Base-by-base conservation (phyloP, 176 grass and related monocot species). In the Triticum dicoccoides region DNA sequence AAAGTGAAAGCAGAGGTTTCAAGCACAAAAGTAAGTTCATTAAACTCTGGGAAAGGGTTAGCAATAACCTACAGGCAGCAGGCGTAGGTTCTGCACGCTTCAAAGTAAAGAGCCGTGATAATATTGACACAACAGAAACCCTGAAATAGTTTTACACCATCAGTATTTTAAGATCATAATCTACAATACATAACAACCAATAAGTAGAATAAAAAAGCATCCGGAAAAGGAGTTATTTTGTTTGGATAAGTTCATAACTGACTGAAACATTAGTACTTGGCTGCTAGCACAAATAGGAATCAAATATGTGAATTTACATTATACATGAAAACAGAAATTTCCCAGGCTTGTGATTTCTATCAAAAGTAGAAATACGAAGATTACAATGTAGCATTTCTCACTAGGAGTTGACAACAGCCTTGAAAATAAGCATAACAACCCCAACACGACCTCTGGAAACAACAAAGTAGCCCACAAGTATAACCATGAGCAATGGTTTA, bases 31-130 rank as follows among this genome's bases (percentile, higher is more conserved):
- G 66, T 51, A 49, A 29, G 27, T 71, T 61, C 23, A 78, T 65
- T 86, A 85, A 69, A 42, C 2, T 41, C 80, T 52, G 66, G n/a
- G 21, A 65, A 75, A 25, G 44, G 30, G 29, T 76, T 70, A 80
- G n/a, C 12, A 82, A 78, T 77, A 77, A 91, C 89, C 86, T 88
- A 91, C 20, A 77, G 58, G 54, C 18, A 65, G 82, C 20, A 83
- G 74, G n/a, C 24, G 54, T 54, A 73, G 66, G 80, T 73, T 77
- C 52, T 71, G 62, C 68, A 42, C 52, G 23, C 71, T 85, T 68
- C 61, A 6, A 88, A 56, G 35, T 49, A 38, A 76, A 81, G 35
- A 51, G 7, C 6, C 5, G n/a, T 25, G 20, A 65, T 76, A 24
- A 38, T 70, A 54, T 41, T 69, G 11, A 47, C 42, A 88, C 39